These are phyloP conservation scores for Leccinum subgranulosum DNA, from an alignment of 768 basidiomycete species.

Conservation along the genomic window DNA sequence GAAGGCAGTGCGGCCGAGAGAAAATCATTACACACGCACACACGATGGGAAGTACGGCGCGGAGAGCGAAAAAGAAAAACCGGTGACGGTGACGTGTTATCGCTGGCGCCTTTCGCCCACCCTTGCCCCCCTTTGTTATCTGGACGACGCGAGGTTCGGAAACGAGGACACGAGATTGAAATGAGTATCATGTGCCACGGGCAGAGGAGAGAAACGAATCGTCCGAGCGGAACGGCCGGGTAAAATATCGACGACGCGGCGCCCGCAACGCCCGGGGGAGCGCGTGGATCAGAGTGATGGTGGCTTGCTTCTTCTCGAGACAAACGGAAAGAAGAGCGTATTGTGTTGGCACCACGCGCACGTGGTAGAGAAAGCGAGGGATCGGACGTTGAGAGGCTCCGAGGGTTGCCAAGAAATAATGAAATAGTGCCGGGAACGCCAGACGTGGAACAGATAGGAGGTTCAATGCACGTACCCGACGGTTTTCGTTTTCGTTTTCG, in stretches of 20 bases:
- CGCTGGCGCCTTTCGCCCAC: neutral
- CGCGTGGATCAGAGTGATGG: neutral
- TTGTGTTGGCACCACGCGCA: neutral
- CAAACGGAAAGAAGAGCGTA: slow-evolving; percentile 1
- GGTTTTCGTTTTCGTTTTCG: neutral
- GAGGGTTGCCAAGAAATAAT: slow-evolving; percentile 12
- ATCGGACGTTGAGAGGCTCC: slow-evolving; percentile 22
- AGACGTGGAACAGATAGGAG: slow-evolving; percentile 9
- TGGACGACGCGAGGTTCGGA: neutral
- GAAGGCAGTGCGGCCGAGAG: slow-evolving; percentile 17
- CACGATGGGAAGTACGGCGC: neutral
- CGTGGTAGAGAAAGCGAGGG: neutral
- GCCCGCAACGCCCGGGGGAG: neutral
- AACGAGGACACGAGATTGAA: neutral
- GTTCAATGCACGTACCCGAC: neutral
- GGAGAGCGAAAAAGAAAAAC: neutral
- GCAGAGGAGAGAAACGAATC: neutral
- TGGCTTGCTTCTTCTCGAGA: slow-evolving; percentile 3
- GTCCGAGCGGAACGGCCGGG: neutral
- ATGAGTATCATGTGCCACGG: neutral
- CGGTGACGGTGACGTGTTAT: slow-evolving; percentile 10
- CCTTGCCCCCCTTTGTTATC: neutral
- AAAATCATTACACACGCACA: neutral
- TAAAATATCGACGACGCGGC: neutral
- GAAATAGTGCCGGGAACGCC: slow-evolving; percentile 9